Percentiles rank a stretch among this genome's conserved stretches.
Conservation (phyloP, 345 rosid genomes). For the Gossypium sturtianum region DNA sequence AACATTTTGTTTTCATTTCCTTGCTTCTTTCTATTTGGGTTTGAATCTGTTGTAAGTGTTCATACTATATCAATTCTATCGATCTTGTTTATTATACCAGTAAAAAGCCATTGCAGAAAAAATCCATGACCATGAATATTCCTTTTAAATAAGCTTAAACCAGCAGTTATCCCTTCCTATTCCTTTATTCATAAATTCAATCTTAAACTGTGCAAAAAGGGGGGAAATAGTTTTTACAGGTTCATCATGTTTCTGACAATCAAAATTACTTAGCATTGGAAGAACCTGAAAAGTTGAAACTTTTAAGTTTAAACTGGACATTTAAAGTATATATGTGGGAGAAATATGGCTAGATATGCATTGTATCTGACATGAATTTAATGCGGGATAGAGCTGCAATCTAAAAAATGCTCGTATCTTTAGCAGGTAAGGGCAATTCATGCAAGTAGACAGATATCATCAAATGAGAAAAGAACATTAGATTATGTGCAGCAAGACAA, state of each 20-base stretch:
- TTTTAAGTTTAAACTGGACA: neutral
- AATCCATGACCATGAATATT: neutral
- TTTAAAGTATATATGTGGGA: neutral
- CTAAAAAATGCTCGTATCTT: neutral
- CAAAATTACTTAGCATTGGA: neutral
- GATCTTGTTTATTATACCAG: neutral
- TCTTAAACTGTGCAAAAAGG: neutral
- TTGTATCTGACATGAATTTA: neutral
- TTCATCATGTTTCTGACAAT: neutral
- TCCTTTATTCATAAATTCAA: neutral
- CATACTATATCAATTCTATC: neutral
- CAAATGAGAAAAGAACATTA: neutral
- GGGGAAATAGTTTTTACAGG: neutral
- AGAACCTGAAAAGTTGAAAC: neutral
- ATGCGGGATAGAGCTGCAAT: neutral
- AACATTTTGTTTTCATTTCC: neutral
- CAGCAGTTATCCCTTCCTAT: neutral
- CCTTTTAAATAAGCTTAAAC: neutral
- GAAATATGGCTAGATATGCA: neutral
- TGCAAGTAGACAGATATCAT: neutral
- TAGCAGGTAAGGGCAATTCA: neutral
- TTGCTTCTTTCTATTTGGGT: neutral
- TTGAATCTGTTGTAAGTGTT: neutral
- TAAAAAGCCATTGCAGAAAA: neutral
- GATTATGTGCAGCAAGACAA: neutral